Evolutionary conservation across 306 rosid genomes (phyloP).

Genomic region (Cucurbita ficifolia): DNA sequence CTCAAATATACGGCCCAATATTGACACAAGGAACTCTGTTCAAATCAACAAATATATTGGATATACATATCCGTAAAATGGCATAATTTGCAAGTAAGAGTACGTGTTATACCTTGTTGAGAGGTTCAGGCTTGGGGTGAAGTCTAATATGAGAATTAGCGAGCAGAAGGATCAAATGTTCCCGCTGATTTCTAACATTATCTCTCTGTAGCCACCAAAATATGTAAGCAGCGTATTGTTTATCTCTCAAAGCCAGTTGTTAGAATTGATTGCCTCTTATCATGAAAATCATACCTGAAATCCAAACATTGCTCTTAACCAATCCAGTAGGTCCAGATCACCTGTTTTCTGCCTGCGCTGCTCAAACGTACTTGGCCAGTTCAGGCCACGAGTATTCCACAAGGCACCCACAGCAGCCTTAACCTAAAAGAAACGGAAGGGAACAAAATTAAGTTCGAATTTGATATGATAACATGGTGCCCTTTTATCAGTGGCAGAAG

Average conservation of each 20-base stretch:
- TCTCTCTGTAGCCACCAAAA: constrained; percentile 51
- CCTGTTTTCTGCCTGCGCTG: constrained; percentile 65
- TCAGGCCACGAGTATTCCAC: constrained; percentile 71
- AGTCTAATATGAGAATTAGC: constrained; percentile 80
- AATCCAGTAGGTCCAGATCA: constrained; percentile 81
- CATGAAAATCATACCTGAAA: constrained; percentile 50
- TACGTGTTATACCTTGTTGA: constrained; percentile 50
- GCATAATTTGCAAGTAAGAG: constrained; percentile 4
- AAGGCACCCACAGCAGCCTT: constrained; percentile 83
- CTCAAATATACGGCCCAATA: neutral
- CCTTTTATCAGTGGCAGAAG: neutral
- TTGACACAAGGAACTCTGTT: neutral
- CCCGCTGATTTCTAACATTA: constrained; percentile 93
- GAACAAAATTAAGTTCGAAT: constrained; percentile 10
- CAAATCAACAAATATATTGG: neutral
- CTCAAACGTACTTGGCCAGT: constrained; percentile 74
- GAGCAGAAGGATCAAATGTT: constrained; percentile 80
- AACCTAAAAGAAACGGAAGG: constrained; percentile 31
- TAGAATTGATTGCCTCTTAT: constrained; percentile 1
- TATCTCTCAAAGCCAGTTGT: neutral
- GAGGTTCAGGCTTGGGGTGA: constrained; percentile 89
- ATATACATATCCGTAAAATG: neutral
- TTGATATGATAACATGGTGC: neutral
- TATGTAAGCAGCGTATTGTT: constrained; percentile 13
- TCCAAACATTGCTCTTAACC: constrained; percentile 94